These are phyloP conservation scores for Acanthamoeba rhysodes DNA, from an alignment of 208 protist genomes.

Conservation along the genomic window DNA sequence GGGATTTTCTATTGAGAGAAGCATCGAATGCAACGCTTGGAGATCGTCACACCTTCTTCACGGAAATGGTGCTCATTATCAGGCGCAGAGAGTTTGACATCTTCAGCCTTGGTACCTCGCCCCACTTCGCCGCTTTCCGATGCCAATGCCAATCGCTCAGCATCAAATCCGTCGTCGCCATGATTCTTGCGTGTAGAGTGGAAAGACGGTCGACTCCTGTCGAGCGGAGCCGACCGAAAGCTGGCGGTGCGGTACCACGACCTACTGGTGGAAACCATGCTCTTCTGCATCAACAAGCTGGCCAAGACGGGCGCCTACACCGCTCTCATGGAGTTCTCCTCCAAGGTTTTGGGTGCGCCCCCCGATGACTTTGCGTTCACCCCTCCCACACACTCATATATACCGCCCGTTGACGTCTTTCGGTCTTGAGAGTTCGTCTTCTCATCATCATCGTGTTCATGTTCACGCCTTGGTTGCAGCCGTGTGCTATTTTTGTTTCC, in stretches of 20 bases:
- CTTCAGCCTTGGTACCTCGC: constrained; percentile 28
- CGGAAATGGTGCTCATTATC: constrained; percentile 53
- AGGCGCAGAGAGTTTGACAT: constrained; percentile 60
- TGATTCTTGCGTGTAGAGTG: constrained; percentile 2
- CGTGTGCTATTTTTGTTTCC: constrained; percentile 56
- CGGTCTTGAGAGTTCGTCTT: too few relatives aligned
- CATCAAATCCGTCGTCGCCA: not conserved
- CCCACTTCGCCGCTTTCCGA: not conserved
- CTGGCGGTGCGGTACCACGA: constrained; percentile 58
- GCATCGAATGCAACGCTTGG: constrained; percentile 39
- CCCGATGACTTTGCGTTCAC: not conserved
- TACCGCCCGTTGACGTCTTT: not conserved
- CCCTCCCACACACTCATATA: not conserved
- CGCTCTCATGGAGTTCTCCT: constrained; percentile 62
- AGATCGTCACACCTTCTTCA: constrained; percentile 53
- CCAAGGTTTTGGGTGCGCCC: constrained; percentile 30
- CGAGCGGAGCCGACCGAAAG: not conserved
- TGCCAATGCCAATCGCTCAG: not conserved
- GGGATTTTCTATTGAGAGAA: constrained; percentile 60
- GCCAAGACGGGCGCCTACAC: constrained; percentile 65
- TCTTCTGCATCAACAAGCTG: constrained; percentile 68
- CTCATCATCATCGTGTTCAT: not conserved
- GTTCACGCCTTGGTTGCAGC: not conserved
- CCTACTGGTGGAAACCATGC: constrained; percentile 50
- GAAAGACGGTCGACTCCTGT: constrained; percentile 22